These are phyloP conservation scores for Botrytis galanthina DNA, from an alignment of 2,329 filamentous ascomycete species.

Conservation along the genomic window DNA sequence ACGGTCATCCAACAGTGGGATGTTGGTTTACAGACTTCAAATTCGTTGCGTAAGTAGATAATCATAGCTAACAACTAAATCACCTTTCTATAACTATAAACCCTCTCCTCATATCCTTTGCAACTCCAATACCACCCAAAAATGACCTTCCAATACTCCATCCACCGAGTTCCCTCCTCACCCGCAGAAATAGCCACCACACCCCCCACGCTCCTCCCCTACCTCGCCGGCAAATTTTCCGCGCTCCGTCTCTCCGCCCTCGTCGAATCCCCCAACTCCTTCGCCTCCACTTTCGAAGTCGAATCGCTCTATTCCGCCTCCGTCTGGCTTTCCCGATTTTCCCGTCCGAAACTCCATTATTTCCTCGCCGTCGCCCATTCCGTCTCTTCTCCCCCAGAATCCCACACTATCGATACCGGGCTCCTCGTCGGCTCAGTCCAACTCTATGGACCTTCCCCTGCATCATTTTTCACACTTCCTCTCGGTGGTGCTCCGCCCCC, in stretches of 20 bases:
- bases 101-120: not conserved
- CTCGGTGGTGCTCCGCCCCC: not conserved
- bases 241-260: slow-evolving; percentile 37
- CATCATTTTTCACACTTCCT: not conserved
- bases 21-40: too few species aligned
- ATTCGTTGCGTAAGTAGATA: not conserved
- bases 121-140: not conserved
- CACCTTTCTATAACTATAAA: not conserved
- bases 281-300: slow-evolving; percentile 37
- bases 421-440: not conserved
- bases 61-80: not conserved
- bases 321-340: slow-evolving; percentile 36
- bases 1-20: not conserved
- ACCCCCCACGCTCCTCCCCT: slow-evolving; percentile 26
- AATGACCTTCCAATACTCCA: slow-evolving; percentile 28
- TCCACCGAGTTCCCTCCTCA: slow-evolving; percentile 21
- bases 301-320: slow-evolving; percentile 34
- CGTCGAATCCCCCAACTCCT: slow-evolving; percentile 33
- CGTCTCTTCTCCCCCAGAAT: not conserved
- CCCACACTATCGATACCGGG: not conserved
- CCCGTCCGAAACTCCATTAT: slow-evolving; percentile 29
- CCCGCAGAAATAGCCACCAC: slow-evolving; percentile 20
- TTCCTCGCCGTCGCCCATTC: slow-evolving; percentile 37
- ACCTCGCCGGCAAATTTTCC: slow-evolving; percentile 33
- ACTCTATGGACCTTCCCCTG: not conserved